Evolutionary conservation across 176 grass and related monocot genomes (phyloP).

Genomic region (Phoenix dactylifera): DNA sequence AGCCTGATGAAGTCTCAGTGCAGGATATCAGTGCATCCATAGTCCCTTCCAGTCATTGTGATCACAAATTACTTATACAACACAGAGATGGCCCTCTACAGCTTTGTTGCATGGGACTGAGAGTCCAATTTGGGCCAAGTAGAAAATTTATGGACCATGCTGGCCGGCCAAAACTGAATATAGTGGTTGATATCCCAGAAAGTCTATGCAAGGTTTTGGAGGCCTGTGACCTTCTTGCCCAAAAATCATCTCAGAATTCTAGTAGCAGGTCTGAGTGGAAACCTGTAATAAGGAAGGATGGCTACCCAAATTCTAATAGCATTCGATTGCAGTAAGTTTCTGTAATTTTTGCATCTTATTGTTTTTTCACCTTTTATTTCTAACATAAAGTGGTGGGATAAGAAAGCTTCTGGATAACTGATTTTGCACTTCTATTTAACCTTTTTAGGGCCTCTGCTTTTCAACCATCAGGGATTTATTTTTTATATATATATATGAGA

Average conservation of each 20-base stretch:
- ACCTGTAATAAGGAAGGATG: conserved; percentile 55
- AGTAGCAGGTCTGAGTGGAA: conserved; percentile 86
- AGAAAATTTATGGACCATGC: conserved; percentile 53
- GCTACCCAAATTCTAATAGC: conserved; percentile 40
- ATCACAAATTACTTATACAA: conserved; percentile 30
- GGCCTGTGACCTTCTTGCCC: conserved; percentile 53
- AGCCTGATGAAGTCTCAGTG: conserved; percentile 40
- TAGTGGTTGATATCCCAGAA: conserved; percentile 59
- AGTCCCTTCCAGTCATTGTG: conserved; percentile 35
- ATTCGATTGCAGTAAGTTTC: conserved; percentile 70
- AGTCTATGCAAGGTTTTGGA: conserved; percentile 65
- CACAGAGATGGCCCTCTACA: conserved; percentile 46
- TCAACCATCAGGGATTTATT: too few relatives aligned
- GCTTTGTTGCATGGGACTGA: conserved; percentile 46
- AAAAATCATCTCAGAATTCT: conserved; percentile 37
- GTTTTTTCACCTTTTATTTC: too few relatives aligned
- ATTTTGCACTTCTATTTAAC: too few relatives aligned
- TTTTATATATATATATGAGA: too few relatives aligned
- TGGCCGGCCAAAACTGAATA: conserved; percentile 64
- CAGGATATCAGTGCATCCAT: conserved; percentile 44
- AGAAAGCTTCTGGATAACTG: too few relatives aligned
- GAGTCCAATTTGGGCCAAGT: conserved; percentile 50
- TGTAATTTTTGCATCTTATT: not conserved
- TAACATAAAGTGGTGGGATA: too few relatives aligned
- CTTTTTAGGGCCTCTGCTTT: too few relatives aligned